Base-by-base conservation (phyloP, 2,329 filamentous ascomycete species). In the Alternaria sp. region DNA sequence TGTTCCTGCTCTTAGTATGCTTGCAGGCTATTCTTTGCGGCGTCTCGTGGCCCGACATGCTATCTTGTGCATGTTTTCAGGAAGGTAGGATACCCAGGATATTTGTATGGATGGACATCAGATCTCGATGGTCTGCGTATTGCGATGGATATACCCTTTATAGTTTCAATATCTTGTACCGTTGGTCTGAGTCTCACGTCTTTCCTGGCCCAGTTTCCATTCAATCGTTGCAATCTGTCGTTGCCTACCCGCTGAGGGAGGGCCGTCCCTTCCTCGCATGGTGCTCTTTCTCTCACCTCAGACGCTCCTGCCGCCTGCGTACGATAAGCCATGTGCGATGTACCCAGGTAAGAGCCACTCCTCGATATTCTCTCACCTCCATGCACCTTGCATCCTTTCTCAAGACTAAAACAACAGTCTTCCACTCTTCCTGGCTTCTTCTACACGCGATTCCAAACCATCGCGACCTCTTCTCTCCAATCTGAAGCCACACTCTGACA, bases 141-240 rank as follows among this genome's bases (percentile, higher is more conserved):
- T 50, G 57, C 50, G 60, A 54, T 62, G 65, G 65, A 62, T 68
- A 68, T 68, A 68, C 63, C 65, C 65, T 61, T 56, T 57, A 61
- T 66, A 60, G 52, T 63, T 61, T 64, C 47, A 61, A 47, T 44
- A 56, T 59, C 21, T 51, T 23, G 15, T 51, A 40, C n/a, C 36
- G n/a, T 40, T 23, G 40, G 30, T 32, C 4, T 36, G 11, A 25
- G 28, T 13, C 15, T 15, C 5, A 21, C 49, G 21, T 15, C 49
- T 15, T 19, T 36, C 19, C 13, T 23, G n/a, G 15, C 12, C 5
- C 28, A 25, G 8, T 52, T 52, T 5, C 28, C 13, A 3, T 23
- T n/a, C 3, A 36, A 3, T 23, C 28, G 4, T 25, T 44, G 21
- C 13, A 12, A 15, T 26, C 7, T n/a, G 43, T 45, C 5, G 15